Evolutionary conservation across 1,284 basidiomycete genomes (phyloP), one percentile per base, ranked within the genome.

Genomic region (Sanghuangporus baumii): DNA sequence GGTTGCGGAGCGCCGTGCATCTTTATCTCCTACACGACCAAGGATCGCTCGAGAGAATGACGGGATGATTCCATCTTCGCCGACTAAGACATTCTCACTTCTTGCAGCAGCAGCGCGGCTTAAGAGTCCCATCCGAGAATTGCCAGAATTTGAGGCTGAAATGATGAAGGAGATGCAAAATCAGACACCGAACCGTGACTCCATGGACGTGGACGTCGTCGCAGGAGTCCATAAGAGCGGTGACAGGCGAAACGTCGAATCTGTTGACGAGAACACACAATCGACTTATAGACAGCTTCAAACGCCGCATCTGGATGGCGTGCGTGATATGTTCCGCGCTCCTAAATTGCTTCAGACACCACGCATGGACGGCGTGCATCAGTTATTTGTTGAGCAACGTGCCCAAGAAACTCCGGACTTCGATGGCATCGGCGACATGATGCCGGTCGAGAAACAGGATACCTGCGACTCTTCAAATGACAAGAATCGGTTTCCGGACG

Each of bases 291-390:
- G 60, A 20, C 55, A 61, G 46, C 65, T 65, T 55, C 43, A 60
- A 16, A 77, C 75, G 0, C 74, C 76, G 3, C 66, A 69, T 1
- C 68, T 76, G 38, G 64, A 66, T 9, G 75, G 75, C 20, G 65
- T 78, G 48, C 69, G 73, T n/a, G 67, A 72, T 37, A 69, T 78
- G 64, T 77, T 76, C 71, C 62, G 68, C 6, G 55, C 36, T 43
- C 57, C 57, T 34, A 57, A 48, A 6, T 61, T 55, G 8, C 20
- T 57, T n/a, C 64, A 69, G 50, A 78, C 76, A 0, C 76, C 77
- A 55, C 65, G 67, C 18, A 68, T 78, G 70, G 72, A 74, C 23
- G 76, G 76, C 16, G 64, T 77, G 55, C 69, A 69, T n/a, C 69
- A 70, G 54, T 68, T 77, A 68, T 76, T 73, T 65, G 57, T 54